Evolutionary conservation across 176 grass and related monocot species (phyloP), one percentile per base, ranked within the genome.

Genomic region (Dactylis glomerata): DNA sequence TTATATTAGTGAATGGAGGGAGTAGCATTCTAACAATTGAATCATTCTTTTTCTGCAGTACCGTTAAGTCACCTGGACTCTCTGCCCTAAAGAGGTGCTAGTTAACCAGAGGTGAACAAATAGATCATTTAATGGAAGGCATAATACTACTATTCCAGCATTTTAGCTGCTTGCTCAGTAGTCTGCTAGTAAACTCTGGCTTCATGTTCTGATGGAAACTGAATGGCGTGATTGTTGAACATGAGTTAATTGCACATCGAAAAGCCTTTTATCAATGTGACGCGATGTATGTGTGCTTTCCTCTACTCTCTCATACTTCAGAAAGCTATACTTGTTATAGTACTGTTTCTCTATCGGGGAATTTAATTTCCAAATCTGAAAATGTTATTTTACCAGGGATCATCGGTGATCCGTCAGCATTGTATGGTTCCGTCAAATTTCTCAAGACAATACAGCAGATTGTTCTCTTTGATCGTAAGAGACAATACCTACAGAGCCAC

Each of bases 101-200:
- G 16, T 15, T 57, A 38, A n/a, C 50, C 37, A 28, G 17, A 28
- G 26, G 7, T 64, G 41, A 76, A 73, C 34, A 19, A 16, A 86
- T 86, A 27, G 44, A 65, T 4, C 64, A 4, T 71, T 32, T 82
- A 10, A 42, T 27, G n/a, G 32, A 54, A 66, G 4, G 36, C 7
- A 12, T 74, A 68, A 56, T 86, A n/a, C n/a, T 73, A 79, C 9
- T 58, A 26, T 73, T 90, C 16, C 81, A 69, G 84, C 62, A 79
- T 80, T 91, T 84, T 91, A 76, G 75, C 27, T 73, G 28, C 86
- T 72, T 77, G 24, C 46, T 80, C 2, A 8, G 55, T 50, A 49
- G 80, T 83, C n/a, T 75, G 5, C 30, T 46, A 73, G 37, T 61
- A 13, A 62, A 52, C 55, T 65, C 19, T 14, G 44, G 8, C 2